These are phyloP conservation scores for Colletotrichum tabaci DNA, from an alignment of 2,329 filamentous ascomycete species.

Conservation along the genomic window DNA sequence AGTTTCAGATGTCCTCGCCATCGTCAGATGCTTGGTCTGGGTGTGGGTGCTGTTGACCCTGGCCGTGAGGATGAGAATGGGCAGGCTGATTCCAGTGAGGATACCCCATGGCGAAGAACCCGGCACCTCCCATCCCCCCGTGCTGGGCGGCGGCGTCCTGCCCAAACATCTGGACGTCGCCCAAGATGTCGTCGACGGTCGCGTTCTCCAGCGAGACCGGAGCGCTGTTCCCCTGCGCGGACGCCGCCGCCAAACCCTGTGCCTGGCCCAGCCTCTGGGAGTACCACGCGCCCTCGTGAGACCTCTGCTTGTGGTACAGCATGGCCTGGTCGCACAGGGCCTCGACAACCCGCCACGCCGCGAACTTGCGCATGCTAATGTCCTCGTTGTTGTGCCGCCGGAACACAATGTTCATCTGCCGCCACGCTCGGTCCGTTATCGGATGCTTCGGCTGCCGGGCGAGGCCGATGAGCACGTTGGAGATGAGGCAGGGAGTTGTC, in stretches of 20 bases:
- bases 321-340: constrained; percentile 44
- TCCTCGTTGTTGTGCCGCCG: constrained; percentile 42
- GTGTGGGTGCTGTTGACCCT: neutral
- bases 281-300: constrained; percentile 45
- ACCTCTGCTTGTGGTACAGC: constrained; percentile 38
- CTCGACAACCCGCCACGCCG: constrained; percentile 43
- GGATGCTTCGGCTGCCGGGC: constrained; percentile 38
- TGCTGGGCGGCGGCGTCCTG: constrained; percentile 21
- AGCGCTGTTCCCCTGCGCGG: neutral
- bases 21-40: neutral
- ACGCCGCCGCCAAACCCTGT: neutral
- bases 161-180: constrained; percentile 40
- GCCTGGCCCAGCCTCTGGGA: constrained; percentile 42
- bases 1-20: constrained; percentile 12
- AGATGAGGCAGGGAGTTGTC: constrained; percentile 29
- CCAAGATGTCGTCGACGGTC: constrained; percentile 37
- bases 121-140: neutral
- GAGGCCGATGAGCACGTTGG: constrained; percentile 39
- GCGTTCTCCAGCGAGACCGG: constrained; percentile 23
- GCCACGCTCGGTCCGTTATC: constrained; percentile 42
- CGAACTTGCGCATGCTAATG: constrained; percentile 39
- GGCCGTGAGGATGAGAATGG: neutral
- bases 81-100: constrained; percentile 2
- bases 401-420: constrained; percentile 43
- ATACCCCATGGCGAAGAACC: constrained; percentile 15